These are phyloP conservation scores for Boletus pseudo-olivaceus DNA, from an alignment of 768 basidiomycete species.

Conservation along the genomic window DNA sequence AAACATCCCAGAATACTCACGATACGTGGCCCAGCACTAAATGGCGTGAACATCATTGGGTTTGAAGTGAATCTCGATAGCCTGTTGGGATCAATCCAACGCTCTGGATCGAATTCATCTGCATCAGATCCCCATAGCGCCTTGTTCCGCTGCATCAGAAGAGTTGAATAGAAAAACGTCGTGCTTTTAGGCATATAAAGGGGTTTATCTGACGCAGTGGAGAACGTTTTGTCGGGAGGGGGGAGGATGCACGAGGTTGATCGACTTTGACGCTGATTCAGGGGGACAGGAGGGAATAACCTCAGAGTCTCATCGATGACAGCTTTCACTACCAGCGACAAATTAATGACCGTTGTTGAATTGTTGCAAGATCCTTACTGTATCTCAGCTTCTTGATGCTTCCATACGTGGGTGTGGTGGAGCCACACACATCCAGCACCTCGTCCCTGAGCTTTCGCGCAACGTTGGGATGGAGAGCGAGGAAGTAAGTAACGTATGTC, in stretches of 20 bases:
- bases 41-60: slow-evolving; percentile 70
- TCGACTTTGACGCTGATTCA: slow-evolving; percentile 64
- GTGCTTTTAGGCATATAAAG: slow-evolving; percentile 59
- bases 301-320: slow-evolving; percentile 78
- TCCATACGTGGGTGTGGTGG: slow-evolving; percentile 50
- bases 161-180: slow-evolving; percentile 54
- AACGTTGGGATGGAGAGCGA: slow-evolving; percentile 62
- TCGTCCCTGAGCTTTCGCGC: slow-evolving; percentile 53
- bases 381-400: slow-evolving; percentile 61
- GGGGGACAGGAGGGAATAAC: slow-evolving; percentile 75
- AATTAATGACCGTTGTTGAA: slow-evolving; percentile 4
- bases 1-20: slow-evolving; percentile 27
- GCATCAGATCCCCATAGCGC: slow-evolving; percentile 75
- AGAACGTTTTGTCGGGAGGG: slow-evolving; percentile 46
- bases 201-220: slow-evolving; percentile 34
- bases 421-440: slow-evolving; percentile 54
- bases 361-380: slow-evolving; percentile 39
- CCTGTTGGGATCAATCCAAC: slow-evolving; percentile 67
- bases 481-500: slow-evolving; percentile 67
- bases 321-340: slow-evolving; percentile 50
- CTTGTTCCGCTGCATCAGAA: slow-evolving; percentile 64
- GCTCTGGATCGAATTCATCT: slow-evolving; percentile 71
- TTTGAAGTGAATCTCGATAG: slow-evolving; percentile 49
- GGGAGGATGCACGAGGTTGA: slow-evolving; percentile 48
- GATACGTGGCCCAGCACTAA: slow-evolving; percentile 66